Conservation (phyloP, 192 early-diverging fungal species). For the Coemansia sp. region DNA sequence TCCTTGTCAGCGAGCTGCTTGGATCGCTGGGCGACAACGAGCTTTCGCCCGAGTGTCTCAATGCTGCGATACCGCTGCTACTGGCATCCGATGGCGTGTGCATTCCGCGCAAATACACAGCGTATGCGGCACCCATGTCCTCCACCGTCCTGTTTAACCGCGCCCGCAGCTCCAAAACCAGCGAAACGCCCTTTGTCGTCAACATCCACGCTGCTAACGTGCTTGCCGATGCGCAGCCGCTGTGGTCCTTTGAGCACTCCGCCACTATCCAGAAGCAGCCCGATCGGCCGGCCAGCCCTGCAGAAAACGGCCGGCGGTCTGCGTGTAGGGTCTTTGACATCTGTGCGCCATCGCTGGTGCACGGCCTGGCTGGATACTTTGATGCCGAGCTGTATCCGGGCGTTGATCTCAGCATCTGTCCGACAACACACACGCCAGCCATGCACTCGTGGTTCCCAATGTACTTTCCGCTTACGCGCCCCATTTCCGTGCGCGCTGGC, state of each 20-base stretch:
- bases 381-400: conserved; percentile 87
- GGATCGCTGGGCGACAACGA: conserved; percentile 99
- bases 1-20: conserved; percentile 92
- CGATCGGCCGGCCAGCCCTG: not conserved
- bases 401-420: conserved; percentile 77
- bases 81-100: conserved; percentile 75
- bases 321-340: conserved; percentile 59
- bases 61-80: conserved; percentile 77
- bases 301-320: conserved; percentile 80
- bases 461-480: conserved; percentile 75
- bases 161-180: conserved; percentile 59
- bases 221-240: conserved; percentile 65
- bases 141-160: conserved; percentile 80
- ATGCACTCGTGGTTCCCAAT: conserved; percentile 99
- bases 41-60: conserved; percentile 97
- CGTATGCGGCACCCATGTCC: conserved; percentile 85
- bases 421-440: conserved; percentile 79
- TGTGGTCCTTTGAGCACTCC: conserved; percentile 81
- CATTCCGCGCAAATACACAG: conserved; percentile 84
- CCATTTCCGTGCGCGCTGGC: conserved; percentile 64
- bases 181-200: conserved; percentile 97
- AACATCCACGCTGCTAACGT: conserved; percentile 79
- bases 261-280: not conserved
- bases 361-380: conserved; percentile 97
- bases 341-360: conserved; percentile 63